These are phyloP conservation scores for Taphrina sp. DNA, from an alignment of 1,139 yeast genomes.

Conservation along the genomic window DNA sequence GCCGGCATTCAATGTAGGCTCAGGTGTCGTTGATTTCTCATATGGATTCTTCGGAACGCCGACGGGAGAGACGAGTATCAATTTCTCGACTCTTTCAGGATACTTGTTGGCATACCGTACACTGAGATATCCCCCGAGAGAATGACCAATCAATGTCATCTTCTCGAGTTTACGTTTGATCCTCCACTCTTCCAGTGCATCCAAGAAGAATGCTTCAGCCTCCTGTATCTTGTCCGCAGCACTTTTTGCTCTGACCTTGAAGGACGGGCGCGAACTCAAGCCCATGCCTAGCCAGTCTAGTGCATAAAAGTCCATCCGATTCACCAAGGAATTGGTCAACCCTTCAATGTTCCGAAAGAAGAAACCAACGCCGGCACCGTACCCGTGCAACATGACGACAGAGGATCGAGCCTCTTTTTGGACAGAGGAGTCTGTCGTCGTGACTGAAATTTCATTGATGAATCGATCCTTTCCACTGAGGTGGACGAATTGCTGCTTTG, in stretches of 20 bases:
- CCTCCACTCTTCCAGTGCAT: conserved; percentile 85
- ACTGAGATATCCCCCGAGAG: conserved; percentile 87
- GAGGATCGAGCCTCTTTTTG: conserved; percentile 35
- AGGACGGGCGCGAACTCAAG: conserved; percentile 63
- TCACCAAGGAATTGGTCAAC: conserved; percentile 46
- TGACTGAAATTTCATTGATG: conserved; percentile 58
- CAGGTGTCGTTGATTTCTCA: conserved; percentile 53
- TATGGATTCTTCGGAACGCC: conserved; percentile 77
- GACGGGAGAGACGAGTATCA: conserved; percentile 81
- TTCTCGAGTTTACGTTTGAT: conserved; percentile 50
- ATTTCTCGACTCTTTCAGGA: conserved; percentile 62
- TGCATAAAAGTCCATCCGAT: conserved; percentile 56
- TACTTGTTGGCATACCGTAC: conserved; percentile 73
- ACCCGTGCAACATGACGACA: conserved; percentile 80
- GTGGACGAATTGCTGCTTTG: conserved; percentile 53
- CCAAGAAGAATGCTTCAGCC: conserved; percentile 74
- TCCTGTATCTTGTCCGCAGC: conserved; percentile 45
- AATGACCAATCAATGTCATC: conserved; percentile 81
- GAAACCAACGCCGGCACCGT: conserved; percentile 85
- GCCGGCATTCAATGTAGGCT: conserved; percentile 31
- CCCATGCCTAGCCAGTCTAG: conserved; percentile 87
- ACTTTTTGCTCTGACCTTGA: conserved; percentile 44
- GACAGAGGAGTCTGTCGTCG: conserved; percentile 33
- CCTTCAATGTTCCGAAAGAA: conserved; percentile 72
- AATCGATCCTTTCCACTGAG: conserved; percentile 49